Conservation (phyloP, 306 rosid genomes). For the Vigna unguiculata region DNA sequence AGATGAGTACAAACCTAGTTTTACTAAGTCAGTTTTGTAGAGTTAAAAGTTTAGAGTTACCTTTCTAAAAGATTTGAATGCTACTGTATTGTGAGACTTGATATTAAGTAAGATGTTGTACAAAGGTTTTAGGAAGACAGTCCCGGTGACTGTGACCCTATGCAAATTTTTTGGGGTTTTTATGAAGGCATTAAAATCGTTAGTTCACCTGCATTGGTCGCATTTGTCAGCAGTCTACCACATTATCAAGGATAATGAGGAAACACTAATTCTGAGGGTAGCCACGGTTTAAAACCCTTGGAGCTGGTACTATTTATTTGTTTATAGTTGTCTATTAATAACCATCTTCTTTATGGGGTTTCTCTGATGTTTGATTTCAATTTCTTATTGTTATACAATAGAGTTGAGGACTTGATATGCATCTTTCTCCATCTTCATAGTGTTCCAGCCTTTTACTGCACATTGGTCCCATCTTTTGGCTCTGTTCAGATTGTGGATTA, state of each 20-base stretch:
- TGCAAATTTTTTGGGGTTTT: not conserved
- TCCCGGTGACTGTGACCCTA: not conserved
- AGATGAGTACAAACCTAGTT: too few relatives aligned
- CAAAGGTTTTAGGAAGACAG: not conserved
- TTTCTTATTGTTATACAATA: not conserved
- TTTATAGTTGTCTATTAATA: not conserved
- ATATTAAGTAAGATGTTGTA: conserved; percentile 11
- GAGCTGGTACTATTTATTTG: not conserved
- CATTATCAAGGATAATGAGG: too few relatives aligned
- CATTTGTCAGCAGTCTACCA: not conserved
- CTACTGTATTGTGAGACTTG: not conserved
- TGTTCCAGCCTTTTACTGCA: not conserved
- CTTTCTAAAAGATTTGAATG: not conserved
- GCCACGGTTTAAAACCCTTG: not conserved
- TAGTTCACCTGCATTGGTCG: not conserved
- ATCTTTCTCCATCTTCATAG: not conserved
- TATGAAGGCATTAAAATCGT: not conserved
- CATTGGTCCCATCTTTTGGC: not conserved
- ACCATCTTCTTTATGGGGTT: not conserved
- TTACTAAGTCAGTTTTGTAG: too few relatives aligned
- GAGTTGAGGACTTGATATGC: not conserved
- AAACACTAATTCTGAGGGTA: not conserved
- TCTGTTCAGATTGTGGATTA: not conserved
- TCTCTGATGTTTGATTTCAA: not conserved
- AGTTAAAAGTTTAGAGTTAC: too few relatives aligned